Evolutionary conservation across 1,284 basidiomycete species (phyloP).

Genomic region (Takashimella koratensis): DNA sequence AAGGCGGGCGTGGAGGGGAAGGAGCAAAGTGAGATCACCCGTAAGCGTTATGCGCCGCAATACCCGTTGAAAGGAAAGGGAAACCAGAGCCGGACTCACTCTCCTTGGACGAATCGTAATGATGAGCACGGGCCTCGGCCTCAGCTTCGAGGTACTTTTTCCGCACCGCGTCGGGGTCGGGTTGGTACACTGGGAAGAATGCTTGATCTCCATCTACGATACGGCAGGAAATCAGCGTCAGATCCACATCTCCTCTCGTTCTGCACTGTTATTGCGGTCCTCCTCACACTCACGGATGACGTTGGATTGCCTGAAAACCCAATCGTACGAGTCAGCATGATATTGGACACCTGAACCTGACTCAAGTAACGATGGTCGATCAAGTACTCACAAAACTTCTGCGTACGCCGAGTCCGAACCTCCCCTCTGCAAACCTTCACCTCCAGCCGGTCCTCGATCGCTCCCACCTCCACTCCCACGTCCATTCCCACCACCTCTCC

Average conservation of each 20-base stretch:
- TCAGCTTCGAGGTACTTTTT: slow-evolving; percentile 71
- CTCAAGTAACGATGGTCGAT: neutral
- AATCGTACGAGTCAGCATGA: slow-evolving; percentile 1
- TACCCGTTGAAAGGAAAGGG: too few species aligned
- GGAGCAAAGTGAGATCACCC: too few species aligned
- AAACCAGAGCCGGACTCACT: slow-evolving; percentile 49
- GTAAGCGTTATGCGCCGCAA: too few species aligned
- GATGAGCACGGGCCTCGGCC: slow-evolving; percentile 65
- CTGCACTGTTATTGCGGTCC: too few species aligned
- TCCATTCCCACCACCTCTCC: slow-evolving; percentile 2
- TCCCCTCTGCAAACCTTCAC: neutral
- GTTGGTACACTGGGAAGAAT: slow-evolving; percentile 79
- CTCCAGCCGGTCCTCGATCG: slow-evolving; percentile 6
- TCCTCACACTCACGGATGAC: slow-evolving; percentile 54
- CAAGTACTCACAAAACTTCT: slow-evolving; percentile 40
- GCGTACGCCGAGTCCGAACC: slow-evolving; percentile 33
- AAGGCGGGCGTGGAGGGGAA: too few species aligned
- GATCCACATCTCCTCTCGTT: too few species aligned
- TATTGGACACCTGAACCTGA: neutral
- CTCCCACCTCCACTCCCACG: slow-evolving; percentile 14
- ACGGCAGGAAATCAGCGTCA: too few species aligned
- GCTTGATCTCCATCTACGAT: slow-evolving; percentile 66
- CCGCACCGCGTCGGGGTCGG: slow-evolving; percentile 70
- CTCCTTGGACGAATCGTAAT: slow-evolving; percentile 79
- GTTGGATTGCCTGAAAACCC: slow-evolving; percentile 56